Base-by-base conservation (phyloP, 2,329 filamentous ascomycete species). In the Beauveria sp. region DNA sequence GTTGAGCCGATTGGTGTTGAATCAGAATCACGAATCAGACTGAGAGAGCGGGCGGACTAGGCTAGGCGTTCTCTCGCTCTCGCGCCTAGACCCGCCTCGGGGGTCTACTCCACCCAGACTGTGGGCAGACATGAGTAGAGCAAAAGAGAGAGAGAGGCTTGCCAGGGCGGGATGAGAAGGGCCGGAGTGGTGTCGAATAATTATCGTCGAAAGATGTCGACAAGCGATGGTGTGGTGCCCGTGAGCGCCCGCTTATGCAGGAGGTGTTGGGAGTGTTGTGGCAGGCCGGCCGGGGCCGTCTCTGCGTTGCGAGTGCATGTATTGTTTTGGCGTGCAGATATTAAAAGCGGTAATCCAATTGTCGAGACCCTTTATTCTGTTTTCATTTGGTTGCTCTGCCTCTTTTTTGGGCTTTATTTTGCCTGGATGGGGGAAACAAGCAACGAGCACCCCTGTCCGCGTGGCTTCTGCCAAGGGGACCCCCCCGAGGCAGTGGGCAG, bases 211-310 rank as follows among this genome's bases (percentile, higher is more conserved):
- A 16, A 16, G 34, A 38, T 16, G 34, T 38, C 34, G 10, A 38
- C 14, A 38, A 38, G 34, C 16, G 5, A 38, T 28, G 26, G 26
- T 40, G 52, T 26, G 30, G 14, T 42, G 22, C 22, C 38, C 34
- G 52, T 54, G 52, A 54, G 52, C 52, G 52, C 52, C 52, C 38
- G 52, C 52, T 54, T 54, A 54, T 54, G 52, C 52, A 54, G 38
- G 14, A 54, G 34, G 34, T 42, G 22, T 26, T 54, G 51, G n/a
- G 42, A 20, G 42, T 18, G 9, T 34, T 51, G 14, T 18, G 50
- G 30, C 34, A 51, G 49, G 49, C 30, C 22, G 18, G 28, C 26
- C 18, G 50, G 50, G 30, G 10, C 8, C 40, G 50, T 40, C 24
- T 53, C 30, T 34, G 50, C 30, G 50, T 9, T 9, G n/a, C 10